Conservation (phyloP, 169 alveolate genomes). For the Plasmodium coatneyi region DNA sequence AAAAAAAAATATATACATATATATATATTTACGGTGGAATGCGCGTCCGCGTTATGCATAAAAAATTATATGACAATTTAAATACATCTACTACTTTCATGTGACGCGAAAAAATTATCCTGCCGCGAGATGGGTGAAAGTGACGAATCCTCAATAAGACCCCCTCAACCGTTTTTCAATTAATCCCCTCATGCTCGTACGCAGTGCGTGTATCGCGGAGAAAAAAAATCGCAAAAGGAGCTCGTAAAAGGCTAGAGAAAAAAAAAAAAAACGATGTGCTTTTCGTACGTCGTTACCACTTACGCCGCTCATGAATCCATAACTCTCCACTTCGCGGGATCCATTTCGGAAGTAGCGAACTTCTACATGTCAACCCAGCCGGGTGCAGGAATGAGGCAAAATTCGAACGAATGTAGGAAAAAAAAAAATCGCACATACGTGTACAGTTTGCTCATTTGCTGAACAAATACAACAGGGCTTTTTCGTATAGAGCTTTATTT, state of each 20-base stretch:
- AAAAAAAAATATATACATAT: too few relatives aligned
- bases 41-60: background rate
- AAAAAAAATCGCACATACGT: background rate
- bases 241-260: background rate
- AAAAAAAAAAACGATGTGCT: background rate
- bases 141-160: background rate
- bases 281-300: background rate
- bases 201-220: background rate
- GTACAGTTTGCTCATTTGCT: background rate
- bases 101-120: background rate
- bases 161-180: background rate
- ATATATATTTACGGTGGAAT: background rate
- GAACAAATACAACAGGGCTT: background rate
- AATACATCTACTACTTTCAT: background rate
- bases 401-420: background rate
- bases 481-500: background rate
- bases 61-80: background rate
- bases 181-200: background rate
- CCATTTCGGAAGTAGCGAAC: background rate
- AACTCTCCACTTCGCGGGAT: background rate
- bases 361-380: background rate
- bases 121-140: background rate
- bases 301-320: background rate
- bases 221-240: background rate
- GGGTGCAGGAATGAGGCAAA: background rate